A percentile compares a stretch with the other conserved stretches of the same genome.
Evolutionary conservation across 2,329 filamentous ascomycete species (phyloP).

Genomic region (Ophiostoma sp.): DNA sequence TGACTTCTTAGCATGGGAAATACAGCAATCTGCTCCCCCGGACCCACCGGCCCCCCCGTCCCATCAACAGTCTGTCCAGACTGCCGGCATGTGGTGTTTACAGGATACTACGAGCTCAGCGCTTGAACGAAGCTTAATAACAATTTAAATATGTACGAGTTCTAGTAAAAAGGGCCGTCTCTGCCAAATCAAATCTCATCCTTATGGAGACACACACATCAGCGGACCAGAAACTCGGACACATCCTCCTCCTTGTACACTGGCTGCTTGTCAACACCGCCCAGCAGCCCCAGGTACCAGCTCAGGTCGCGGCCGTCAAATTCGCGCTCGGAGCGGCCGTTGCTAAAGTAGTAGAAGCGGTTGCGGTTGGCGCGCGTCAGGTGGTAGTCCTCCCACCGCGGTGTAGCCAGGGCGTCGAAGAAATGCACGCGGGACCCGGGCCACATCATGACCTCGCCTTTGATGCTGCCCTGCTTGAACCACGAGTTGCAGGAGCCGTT

Average conservation of each 20-base stretch:
- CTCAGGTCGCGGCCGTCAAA: constrained; percentile 35
- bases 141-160: too few relatives aligned
- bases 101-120: too few relatives aligned
- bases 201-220: background rate
- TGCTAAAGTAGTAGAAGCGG: constrained; percentile 47
- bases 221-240: constrained; percentile 12
- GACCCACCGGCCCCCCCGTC: too few relatives aligned
- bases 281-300: constrained; percentile 36
- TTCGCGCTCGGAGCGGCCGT: constrained; percentile 46
- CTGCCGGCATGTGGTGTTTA: too few relatives aligned
- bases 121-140: too few relatives aligned
- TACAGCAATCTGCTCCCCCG: too few relatives aligned
- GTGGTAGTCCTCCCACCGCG: constrained; percentile 47
- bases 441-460: constrained; percentile 45
- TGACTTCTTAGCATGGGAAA: too few relatives aligned
- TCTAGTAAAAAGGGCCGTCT: too few relatives aligned
- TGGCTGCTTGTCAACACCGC: constrained; percentile 19
- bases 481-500: constrained; percentile 43
- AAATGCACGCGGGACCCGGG: constrained; percentile 47
- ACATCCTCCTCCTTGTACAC: constrained; percentile 18
- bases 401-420: constrained; percentile 45
- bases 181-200: too few relatives aligned
- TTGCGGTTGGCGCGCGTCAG: constrained; percentile 36
- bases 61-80: too few relatives aligned
- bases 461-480: constrained; percentile 43